These are phyloP conservation scores for Saccharomyces hybrid DNA, from an alignment of 1,139 yeast genomes.

Conservation along the genomic window DNA sequence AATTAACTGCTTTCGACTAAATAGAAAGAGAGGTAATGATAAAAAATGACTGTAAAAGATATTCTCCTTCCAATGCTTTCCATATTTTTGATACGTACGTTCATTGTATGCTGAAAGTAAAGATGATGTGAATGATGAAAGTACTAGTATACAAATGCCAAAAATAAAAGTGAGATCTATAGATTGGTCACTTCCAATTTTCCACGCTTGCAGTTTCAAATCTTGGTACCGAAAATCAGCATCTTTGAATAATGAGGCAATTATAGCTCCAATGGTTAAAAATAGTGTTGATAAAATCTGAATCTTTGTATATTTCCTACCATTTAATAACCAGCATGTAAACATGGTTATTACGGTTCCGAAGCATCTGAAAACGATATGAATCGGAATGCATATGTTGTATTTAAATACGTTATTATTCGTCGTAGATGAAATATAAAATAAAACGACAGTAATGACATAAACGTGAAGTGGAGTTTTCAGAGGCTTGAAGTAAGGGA, in stretches of 20 bases:
- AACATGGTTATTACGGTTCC: conserved; percentile 58
- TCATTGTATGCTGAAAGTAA: conserved; percentile 53
- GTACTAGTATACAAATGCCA: conserved; percentile 41
- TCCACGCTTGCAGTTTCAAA: neutral
- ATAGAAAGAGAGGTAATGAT: conserved; percentile 48
- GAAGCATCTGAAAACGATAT: conserved; percentile 59
- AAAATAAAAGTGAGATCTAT: conserved; percentile 25
- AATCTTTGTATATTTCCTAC: conserved; percentile 39
- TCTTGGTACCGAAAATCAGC: conserved; percentile 13
- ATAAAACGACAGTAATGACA: conserved; percentile 43
- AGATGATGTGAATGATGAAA: conserved; percentile 46
- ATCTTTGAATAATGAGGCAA: conserved; percentile 36
- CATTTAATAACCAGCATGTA: conserved; percentile 43
- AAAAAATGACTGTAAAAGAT: conserved; percentile 55
- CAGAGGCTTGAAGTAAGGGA: conserved; percentile 30
- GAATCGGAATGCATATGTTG: conserved; percentile 58
- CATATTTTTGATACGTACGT: conserved; percentile 41
- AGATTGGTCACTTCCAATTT: neutral
- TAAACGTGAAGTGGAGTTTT: conserved; percentile 45
- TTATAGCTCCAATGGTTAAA: conserved; percentile 49
- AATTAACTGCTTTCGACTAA: conserved; percentile 29
- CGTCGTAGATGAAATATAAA: conserved; percentile 45
- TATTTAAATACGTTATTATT: conserved; percentile 55
- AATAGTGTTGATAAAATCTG: conserved; percentile 47
- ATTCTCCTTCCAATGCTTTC: conserved; percentile 58